These are phyloP conservation scores for Herpetospermum pedunculosum DNA, from an alignment of 306 rosid species.

Conservation along the genomic window DNA sequence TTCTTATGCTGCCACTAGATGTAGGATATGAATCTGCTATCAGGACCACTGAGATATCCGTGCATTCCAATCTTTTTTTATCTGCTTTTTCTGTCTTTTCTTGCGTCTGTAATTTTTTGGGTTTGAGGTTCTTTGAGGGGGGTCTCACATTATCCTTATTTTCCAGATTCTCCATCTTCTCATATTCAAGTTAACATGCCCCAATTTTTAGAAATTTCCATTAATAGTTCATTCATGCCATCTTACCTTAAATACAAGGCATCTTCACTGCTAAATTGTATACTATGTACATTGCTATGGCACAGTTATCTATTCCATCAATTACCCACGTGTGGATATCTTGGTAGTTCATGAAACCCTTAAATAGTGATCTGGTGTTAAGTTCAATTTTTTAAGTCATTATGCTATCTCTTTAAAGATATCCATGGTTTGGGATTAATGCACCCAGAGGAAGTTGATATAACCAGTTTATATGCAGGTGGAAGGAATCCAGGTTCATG, in stretches of 20 bases:
- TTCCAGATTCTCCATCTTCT: background rate
- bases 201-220: background rate
- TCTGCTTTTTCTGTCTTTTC: background rate
- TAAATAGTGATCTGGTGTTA: background rate
- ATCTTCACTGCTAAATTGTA: background rate
- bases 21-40: background rate
- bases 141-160: background rate
- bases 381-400: background rate
- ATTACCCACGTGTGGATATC: background rate
- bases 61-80: background rate
- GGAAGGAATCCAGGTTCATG: constrained; percentile 84
- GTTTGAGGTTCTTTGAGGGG: background rate
- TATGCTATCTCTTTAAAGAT: background rate
- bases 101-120: background rate
- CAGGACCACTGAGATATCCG: background rate
- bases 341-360: background rate
- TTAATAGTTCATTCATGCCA: background rate
- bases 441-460: background rate
- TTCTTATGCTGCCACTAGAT: background rate
- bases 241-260: background rate
- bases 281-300: background rate
- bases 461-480: constrained; percentile 34
- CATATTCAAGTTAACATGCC: background rate
- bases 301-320: background rate
- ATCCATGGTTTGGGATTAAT: background rate